Base-by-base conservation (phyloP, 306 rosid species). In the Pueraria montana region DNA sequence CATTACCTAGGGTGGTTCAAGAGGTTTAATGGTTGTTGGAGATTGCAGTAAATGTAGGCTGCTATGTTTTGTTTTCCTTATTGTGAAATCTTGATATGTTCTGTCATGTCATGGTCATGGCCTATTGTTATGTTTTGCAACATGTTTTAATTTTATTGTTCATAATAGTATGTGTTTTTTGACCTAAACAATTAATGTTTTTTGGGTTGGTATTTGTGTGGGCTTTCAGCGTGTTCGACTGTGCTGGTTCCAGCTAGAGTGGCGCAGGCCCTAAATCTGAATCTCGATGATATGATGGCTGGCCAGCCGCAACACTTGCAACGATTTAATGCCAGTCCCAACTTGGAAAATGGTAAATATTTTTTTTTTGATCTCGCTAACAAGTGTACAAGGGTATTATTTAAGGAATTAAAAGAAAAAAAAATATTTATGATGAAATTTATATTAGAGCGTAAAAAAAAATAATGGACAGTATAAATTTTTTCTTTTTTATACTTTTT, bases 231-330 rank as follows among this genome's bases (percentile, higher is more conserved):
- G 11, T 83, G 92, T 81, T 83, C 97, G 13, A 92, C 93, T 8
- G 98, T 86, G n/a, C 42, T 93, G 43, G 91, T 96, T 67, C 99
- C 99, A 11, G 91, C 92, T 1, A 91, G 90, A 77, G 99, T 93
- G 11, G 92, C 80, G 75, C 96, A 91, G 80, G 98, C 99, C 20
- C 84, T 96, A 73, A 95, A 95, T 75, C 80, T 93, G 6, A 89
- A 91, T 77, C 14, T 89, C 8, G 98, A 93, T 3, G 90, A 89
- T n/a, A 71, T 82, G 74, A 12, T 67, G 80, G 78, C 85, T 11
- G 61, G 53, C 27, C 97, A 86, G 71, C 76, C 89, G 13, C 91
- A 80, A 46, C 72, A 82, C 42, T 87, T 87, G 58, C 76, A 87
- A 45, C 91, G 87, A 32, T 83, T 83, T 3, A 82, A 79, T 49